Evolutionary conservation across 345 rosid genomes (phyloP).

Genomic region (Citrus australasica): DNA sequence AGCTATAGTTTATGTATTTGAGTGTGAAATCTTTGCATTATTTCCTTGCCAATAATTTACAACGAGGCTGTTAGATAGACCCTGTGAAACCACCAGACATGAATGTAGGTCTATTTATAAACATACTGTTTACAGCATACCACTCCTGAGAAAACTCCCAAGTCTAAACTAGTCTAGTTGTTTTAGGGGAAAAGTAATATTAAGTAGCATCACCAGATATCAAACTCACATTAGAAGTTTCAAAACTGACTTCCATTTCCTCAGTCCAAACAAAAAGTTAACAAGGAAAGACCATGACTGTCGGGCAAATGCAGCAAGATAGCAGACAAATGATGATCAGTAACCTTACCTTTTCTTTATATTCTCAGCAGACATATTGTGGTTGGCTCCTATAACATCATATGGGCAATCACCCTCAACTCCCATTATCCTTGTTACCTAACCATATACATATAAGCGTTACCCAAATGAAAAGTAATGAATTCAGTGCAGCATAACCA

Average conservation of each 20-base stretch:
- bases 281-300: not conserved
- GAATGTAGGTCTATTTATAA: not conserved
- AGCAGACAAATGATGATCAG: not conserved
- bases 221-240: not conserved
- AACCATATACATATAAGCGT: constrained; percentile 10
- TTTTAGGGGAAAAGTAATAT: not conserved
- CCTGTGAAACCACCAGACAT: not conserved
- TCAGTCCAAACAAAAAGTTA: not conserved
- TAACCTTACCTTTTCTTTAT: constrained; percentile 77
- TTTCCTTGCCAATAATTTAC: not conserved
- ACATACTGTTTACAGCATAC: not conserved
- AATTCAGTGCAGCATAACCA: constrained; percentile 5
- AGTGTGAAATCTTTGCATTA: not conserved
- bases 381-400: constrained; percentile 75
- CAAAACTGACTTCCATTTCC: not conserved
- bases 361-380: constrained; percentile 62
- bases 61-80: not conserved
- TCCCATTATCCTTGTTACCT: constrained; percentile 90
- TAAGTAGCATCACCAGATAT: not conserved
- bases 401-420: constrained; percentile 68
- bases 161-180: not conserved
- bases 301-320: not conserved
- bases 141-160: not conserved
- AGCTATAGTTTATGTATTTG: not conserved
- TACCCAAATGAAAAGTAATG: constrained; percentile 3